A percentile compares a stretch with the other conserved stretches of the same genome.
Conservation (phyloP, 2,329 filamentous ascomycete species). For the Aspergillus fructus region DNA sequence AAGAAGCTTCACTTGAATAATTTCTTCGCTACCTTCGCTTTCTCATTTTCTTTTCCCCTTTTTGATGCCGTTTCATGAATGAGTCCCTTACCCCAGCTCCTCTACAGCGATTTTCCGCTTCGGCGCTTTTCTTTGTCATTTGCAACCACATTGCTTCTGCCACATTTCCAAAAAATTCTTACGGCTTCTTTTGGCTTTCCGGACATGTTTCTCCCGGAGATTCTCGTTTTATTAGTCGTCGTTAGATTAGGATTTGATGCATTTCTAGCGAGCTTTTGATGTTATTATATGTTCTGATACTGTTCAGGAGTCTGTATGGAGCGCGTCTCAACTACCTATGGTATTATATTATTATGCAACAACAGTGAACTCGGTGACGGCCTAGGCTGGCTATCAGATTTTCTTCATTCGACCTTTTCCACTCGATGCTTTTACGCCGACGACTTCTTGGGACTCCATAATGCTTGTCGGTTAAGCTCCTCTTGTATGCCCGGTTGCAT, state of each 20-base stretch:
- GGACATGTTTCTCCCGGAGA: conserved; percentile 8
- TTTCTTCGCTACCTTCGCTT: conserved; percentile 11
- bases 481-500: conserved; percentile 14
- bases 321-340: conserved; percentile 2
- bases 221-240: conserved; percentile 13
- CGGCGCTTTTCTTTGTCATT: conserved; percentile 19
- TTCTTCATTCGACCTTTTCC: background rate
- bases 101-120: conserved; percentile 16
- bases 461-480: conserved; percentile 2
- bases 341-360: background rate
- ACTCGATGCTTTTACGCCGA: background rate
- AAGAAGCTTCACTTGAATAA: conserved; percentile 5
- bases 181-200: conserved; percentile 10
- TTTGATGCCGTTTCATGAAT: background rate
- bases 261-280: conserved; percentile 23
- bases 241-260: conserved; percentile 27
- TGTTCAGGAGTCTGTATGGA: conserved; percentile 8
- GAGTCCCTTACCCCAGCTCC: conserved; percentile 10
- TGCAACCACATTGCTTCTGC: conserved; percentile 9
- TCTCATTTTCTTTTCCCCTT: conserved; percentile 7
- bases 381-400: background rate
- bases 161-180: conserved; percentile 6
- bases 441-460: background rate
- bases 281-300: conserved; percentile 11
- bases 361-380: conserved; percentile 7